Base-by-base conservation (phyloP, 352 stramenopile species). In the Globisporangium okanoganense region DNA sequence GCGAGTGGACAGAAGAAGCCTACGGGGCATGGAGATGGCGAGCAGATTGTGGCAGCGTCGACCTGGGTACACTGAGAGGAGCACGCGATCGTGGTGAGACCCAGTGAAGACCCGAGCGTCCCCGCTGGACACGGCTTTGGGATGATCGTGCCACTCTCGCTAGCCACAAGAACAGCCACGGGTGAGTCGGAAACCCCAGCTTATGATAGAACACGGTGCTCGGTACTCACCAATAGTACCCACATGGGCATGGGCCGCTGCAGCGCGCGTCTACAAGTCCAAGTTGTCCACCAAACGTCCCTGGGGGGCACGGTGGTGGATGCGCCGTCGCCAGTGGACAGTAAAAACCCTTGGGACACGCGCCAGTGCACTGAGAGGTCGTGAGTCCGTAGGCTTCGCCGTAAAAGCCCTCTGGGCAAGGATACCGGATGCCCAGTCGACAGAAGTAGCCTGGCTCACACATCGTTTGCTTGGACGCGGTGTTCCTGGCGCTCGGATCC, bases 391-490 rank as follows among this genome's bases (percentile, higher is more conserved):
- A 68, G 8, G 64, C 73, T 4, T 75, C 61, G 24, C 83, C 81
- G 47, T 76, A 90, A 1, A 61, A 73, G 2, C 79, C 81, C n/a
- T 61, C 67, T 22, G 72, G 71, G 64, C 83, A 93, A 6, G 64
- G 62, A 38, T 75, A 69, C 1, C 78, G 79, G 43, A 91, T 69
- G 12, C 84, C 84, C 16, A 78, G 72, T 14, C 74, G 51, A 50
- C 84, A 93, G 56, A 81, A 91, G 60, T 73, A 81, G 12, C 84
- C 84, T 5, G 78, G 72, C n/a, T 91, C 78, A 20, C 83, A 92
- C 50, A 50, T 67, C 24, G 58, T 50, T 13, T 69, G 55, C 1
- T 35, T 35, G 1, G 54, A 48, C 3, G 63, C 47, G 7, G 44
- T 22, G 9, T 68, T 68, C 22, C 29, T 53, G n/a, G 29, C 48